Percentiles rank a stretch among this genome's conserved stretches.
phyloP scores from a whole-genome alignment of 2,329 filamentous ascomycete species.

The Ophiocordyceps camponoti-floridani region DNA sequence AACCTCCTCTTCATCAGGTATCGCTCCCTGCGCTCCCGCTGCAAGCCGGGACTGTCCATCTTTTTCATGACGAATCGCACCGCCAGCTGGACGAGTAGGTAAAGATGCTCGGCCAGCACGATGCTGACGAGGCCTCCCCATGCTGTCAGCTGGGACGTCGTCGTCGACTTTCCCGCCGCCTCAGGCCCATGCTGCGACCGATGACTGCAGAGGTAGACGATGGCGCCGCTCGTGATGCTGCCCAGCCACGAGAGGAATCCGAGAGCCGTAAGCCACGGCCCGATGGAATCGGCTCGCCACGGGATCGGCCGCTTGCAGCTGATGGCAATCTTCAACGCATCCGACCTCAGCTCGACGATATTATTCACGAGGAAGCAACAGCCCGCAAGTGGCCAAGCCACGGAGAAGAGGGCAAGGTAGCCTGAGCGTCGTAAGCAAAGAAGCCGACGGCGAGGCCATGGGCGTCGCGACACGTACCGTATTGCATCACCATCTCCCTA shows the following conservation, averaged over 20 bases:
- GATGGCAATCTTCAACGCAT: conserved; percentile 85
- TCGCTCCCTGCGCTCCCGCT: conserved; percentile 68
- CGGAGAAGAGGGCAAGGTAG: conserved; percentile 79
- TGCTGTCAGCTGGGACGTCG: conserved; percentile 46
- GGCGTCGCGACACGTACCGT: conserved; percentile 23
- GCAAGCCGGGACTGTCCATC: conserved; percentile 69
- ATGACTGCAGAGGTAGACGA: conserved; percentile 70
- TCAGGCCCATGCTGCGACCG: conserved; percentile 45
- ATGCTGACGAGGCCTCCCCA: conserved; percentile 73
- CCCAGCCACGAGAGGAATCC: conserved; percentile 90
- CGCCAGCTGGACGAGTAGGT: conserved; percentile 57
- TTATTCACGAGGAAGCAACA: conserved; percentile 86
- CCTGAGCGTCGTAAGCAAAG: conserved; percentile 26
- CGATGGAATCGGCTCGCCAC: conserved; percentile 82
- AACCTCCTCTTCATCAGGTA: conserved; percentile 66
- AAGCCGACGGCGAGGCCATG: neutral
- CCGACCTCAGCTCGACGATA: conserved; percentile 85
- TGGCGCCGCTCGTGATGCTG: conserved; percentile 67
- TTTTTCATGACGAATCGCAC: conserved; percentile 60
- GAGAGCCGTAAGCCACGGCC: conserved; percentile 74
- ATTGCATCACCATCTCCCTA: conserved; percentile 82
- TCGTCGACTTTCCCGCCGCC: conserved; percentile 26
- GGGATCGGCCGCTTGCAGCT: conserved; percentile 81
- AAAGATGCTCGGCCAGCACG: conserved; percentile 76
- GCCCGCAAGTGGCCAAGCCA: conserved; percentile 86